Percentiles rank a stretch among this genome's conserved stretches.
phyloP scores from a whole-genome alignment of 176 grass and related monocot species.

The Avena eriantha region DNA sequence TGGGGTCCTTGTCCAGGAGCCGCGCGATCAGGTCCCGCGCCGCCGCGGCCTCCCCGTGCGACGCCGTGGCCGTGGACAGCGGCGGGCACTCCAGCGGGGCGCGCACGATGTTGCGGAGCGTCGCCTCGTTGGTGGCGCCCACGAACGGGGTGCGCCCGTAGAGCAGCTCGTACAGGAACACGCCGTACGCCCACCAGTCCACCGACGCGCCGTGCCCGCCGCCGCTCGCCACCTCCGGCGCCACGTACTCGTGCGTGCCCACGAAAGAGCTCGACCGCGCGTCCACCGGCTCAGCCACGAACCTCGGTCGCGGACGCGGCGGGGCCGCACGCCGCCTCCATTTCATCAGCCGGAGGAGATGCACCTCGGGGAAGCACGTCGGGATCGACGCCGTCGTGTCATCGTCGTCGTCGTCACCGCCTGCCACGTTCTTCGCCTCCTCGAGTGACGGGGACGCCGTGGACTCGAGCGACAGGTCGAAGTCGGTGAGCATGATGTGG shows the following conservation, averaged over 20 bases:
- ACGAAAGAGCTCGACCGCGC: constrained; percentile 89
- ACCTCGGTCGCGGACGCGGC: constrained; percentile 30
- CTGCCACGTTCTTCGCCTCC: background rate
- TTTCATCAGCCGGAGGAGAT: constrained; percentile 43
- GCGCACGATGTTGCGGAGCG: constrained; percentile 80
- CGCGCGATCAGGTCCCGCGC: constrained; percentile 75
- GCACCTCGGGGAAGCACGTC: constrained; percentile 68
- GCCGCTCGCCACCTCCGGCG: constrained; percentile 81
- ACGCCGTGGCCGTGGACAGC: background rate
- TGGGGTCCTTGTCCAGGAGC: constrained; percentile 80
- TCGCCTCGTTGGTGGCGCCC: constrained; percentile 65
- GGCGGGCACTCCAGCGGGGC: constrained; percentile 62
- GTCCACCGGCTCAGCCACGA: constrained; percentile 83
- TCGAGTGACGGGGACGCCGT: constrained; percentile 76
- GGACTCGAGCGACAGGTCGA: constrained; percentile 95
- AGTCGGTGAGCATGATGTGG: constrained; percentile 99
- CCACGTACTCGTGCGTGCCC: constrained; percentile 96
- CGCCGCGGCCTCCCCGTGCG: constrained; percentile 19
- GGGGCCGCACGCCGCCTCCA: constrained; percentile 38
- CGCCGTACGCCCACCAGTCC: constrained; percentile 98
- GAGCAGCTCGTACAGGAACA: constrained; percentile 90
- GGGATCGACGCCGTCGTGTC: background rate
- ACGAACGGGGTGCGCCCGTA: constrained; percentile 85
- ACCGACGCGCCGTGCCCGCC: constrained; percentile 82
- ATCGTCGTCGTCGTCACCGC: background rate